Conservation (phyloP, 768 basidiomycete species). For the Mycena rosella region DNA sequence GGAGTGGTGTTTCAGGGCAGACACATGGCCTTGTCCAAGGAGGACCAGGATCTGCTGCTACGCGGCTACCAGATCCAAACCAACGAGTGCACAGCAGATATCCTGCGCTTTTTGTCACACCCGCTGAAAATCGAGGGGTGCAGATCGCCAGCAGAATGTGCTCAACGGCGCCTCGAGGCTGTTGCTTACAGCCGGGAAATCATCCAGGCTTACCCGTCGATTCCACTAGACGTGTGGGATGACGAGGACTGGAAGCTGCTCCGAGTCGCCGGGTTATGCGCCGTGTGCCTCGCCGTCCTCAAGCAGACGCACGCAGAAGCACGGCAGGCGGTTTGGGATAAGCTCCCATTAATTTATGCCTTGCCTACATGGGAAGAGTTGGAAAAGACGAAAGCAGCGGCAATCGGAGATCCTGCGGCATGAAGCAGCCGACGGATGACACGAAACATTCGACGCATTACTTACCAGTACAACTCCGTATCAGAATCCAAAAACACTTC, state of each 20-base stretch:
- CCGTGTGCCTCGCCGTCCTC: not conserved
- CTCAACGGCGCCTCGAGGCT: not conserved
- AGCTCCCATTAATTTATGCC: conserved; percentile 12
- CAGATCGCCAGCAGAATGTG: not conserved
- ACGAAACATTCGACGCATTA: no score
- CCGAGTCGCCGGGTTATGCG: not conserved
- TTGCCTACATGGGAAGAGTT: conserved; percentile 17
- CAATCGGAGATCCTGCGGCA: not conserved
- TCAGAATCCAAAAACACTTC: no score
- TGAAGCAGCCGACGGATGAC: no score
- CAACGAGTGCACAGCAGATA: not conserved
- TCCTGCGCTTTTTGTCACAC: not conserved
- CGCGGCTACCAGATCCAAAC: no score
- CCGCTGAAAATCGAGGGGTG: conserved; percentile 3
- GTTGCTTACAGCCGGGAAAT: not conserved
- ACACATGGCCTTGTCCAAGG: no score
- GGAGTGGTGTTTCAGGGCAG: no score
- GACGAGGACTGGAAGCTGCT: not conserved
- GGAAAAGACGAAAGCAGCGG: conserved; percentile 5
- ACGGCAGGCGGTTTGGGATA: conserved; percentile 9
- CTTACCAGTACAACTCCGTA: no score
- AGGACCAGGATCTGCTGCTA: no score
- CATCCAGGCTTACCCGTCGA: not conserved
- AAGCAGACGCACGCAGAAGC: not conserved
- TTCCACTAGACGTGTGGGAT: conserved; percentile 15